Percentiles rank a stretch among this genome's conserved stretches.
Conservation (phyloP, 352 stramenopile genomes). For the Phytophthora palmivora region DNA sequence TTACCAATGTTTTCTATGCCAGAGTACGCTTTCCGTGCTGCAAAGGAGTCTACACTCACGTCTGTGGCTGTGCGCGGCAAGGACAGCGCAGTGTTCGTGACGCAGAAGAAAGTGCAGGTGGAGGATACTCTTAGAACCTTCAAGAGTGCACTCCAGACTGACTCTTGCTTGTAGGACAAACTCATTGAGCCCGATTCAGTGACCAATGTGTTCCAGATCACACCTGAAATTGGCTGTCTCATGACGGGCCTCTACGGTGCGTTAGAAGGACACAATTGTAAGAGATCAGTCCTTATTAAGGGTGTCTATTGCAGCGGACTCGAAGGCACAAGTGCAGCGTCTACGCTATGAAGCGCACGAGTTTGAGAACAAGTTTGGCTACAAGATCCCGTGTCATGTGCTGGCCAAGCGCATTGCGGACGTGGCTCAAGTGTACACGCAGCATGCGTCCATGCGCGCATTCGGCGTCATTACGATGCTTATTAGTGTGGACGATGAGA, state of each 20-base stretch:
- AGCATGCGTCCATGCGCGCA: constrained; percentile 95
- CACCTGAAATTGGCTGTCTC: constrained; percentile 94
- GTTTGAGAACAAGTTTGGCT: constrained; percentile 98
- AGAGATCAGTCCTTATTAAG: not conserved
- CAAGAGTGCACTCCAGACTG: not conserved
- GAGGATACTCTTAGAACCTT: not conserved
- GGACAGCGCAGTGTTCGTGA: constrained; percentile 96
- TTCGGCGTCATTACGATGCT: constrained; percentile 97
- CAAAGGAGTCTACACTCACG: constrained; percentile 93
- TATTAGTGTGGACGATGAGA: constrained; percentile 98
- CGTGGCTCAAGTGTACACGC: constrained; percentile 96
- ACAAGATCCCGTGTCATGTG: constrained; percentile 94
- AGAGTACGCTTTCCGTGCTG: constrained; percentile 99
- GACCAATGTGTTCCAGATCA: constrained; percentile 97
- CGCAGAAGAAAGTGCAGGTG: constrained; percentile 99
- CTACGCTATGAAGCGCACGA: constrained; percentile 97
- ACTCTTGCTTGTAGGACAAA: constrained; percentile 74
- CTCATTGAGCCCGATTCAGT: constrained; percentile 96
- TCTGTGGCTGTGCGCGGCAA: constrained; percentile 96
- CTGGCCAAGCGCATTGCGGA: constrained; percentile 98
- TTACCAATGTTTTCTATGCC: constrained; percentile 77
- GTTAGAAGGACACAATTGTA: constrained; percentile 1
- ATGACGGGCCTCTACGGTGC: constrained; percentile 94
- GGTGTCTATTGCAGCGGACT: constrained; percentile 69
- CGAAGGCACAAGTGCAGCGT: constrained; percentile 93